A percentile compares a stretch with the other conserved stretches of the same genome.
Evolutionary conservation across 2,329 filamentous ascomycete species (phyloP).

Genomic region (Pestalotiopsis fici): DNA sequence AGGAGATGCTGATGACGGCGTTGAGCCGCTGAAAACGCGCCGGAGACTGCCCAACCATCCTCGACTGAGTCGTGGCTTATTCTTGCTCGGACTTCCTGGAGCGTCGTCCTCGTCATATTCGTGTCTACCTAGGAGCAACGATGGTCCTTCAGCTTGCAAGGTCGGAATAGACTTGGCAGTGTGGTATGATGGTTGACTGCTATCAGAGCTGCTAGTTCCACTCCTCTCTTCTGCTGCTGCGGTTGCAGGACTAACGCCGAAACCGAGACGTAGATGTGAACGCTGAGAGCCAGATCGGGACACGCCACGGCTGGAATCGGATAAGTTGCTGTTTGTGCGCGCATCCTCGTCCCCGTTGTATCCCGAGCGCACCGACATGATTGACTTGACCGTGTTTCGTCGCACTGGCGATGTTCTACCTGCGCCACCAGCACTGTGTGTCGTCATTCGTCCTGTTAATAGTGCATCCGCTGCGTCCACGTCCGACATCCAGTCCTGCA

Average conservation of each 20-base stretch:
- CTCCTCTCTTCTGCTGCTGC: constrained; percentile 27
- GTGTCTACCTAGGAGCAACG: constrained; percentile 40
- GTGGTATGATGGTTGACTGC: constrained; percentile 44
- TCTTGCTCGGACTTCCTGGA: constrained; percentile 60
- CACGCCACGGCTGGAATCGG: constrained; percentile 52
- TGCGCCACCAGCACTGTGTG: constrained; percentile 22
- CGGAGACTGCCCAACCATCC: constrained; percentile 71
- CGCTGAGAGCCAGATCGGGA: constrained; percentile 38
- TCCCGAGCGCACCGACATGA: constrained; percentile 25
- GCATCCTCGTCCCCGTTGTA: constrained; percentile 44
- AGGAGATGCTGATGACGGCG: constrained; percentile 26
- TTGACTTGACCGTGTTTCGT: constrained; percentile 13
- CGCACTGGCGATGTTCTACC: constrained; percentile 16
- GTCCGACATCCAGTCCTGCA: constrained; percentile 59
- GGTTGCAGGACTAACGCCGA: constrained; percentile 30
- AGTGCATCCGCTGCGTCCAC: constrained; percentile 56
- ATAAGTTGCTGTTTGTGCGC: constrained; percentile 57
- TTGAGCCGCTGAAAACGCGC: constrained; percentile 58
- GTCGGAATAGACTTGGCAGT: constrained; percentile 55
- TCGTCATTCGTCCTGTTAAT: constrained; percentile 44
- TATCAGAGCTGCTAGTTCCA: constrained; percentile 35
- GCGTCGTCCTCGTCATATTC: constrained; percentile 28
- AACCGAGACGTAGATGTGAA: constrained; percentile 33
- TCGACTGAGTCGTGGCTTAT: constrained; percentile 53
- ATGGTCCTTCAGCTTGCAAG: constrained; percentile 55